Base-by-base conservation (phyloP, 164 flowering plant genomes). In the Dillenia suffruticosa region DNA sequence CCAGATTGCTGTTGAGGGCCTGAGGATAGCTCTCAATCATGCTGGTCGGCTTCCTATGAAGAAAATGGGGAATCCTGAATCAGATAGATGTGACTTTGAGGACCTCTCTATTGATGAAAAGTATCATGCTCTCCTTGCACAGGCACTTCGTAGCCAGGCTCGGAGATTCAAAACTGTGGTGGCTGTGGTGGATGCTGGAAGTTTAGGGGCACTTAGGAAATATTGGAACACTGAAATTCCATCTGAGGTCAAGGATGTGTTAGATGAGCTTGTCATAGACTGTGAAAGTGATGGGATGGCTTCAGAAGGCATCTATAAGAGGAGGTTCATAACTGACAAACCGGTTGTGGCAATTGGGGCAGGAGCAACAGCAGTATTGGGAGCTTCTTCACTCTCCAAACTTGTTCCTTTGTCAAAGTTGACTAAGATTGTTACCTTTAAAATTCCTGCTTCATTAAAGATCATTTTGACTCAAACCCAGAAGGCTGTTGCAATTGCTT, bases 281-380 rank as follows among this genome's bases (percentile, higher is more conserved):
- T 56, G 63, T 58, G 90, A 69, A 68, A 58, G 26, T 24, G 74
- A 77, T 17, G 77, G 54, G n/a, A 85, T 75, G 22, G 17, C 44
- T 12, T 45, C 65, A 51, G 66, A 70, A 61, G 44, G 17, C 17
- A 12, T 59, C 1, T 76, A 70, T 10, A 71, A 49, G 64, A 81
- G 68, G 68, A 60, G 79, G 51, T 56, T 73, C 24, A 54, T 93
- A 44, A 62, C 82, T 8, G 73, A 58, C 54, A 87, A 86, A 58
- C 89, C 92, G 11, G 83, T 88, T 55, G 85, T 93, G 64, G 94
- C 94, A 9, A 89, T 90, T 63, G 94, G 98, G n/a, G 97, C 96
- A 9, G 94, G 97, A 14, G 98, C 95, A 56, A 82, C 98, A 11
- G 97, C 90, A 3, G 74, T 82, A 62, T 56, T 89, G 44, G 94